phyloP scores from a whole-genome alignment of 345 rosid genomes.

The Streptanthus diversifolius region DNA sequence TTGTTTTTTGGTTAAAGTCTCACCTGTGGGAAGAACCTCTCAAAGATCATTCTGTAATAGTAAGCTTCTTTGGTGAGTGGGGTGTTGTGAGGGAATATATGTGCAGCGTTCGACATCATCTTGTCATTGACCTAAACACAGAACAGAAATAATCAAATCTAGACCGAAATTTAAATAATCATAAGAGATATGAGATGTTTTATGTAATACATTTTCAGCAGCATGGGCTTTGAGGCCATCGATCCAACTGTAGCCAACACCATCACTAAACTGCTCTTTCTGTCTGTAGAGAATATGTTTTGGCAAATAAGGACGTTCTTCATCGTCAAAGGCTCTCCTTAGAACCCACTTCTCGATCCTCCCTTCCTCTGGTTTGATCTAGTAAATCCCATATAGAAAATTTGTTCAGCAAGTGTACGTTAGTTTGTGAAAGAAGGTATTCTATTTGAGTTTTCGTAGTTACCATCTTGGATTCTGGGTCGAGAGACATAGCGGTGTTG shows the following conservation, averaged over 20 bases:
- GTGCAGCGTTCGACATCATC: conserved; percentile 74
- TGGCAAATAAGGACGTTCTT: conserved; percentile 80
- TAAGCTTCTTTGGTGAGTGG: conserved; percentile 86
- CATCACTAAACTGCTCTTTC: conserved; percentile 96
- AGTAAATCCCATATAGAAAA: neutral
- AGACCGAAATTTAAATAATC: neutral
- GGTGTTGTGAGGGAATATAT: conserved; percentile 77
- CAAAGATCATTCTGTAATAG: conserved; percentile 84
- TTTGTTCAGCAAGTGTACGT: neutral
- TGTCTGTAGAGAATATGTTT: conserved; percentile 94
- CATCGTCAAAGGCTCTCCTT: conserved; percentile 84
- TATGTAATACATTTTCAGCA: conserved; percentile 48
- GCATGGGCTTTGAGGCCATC: conserved; percentile 95
- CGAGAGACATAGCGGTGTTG: conserved; percentile 72
- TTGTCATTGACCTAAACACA: conserved; percentile 58
- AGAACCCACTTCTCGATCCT: conserved; percentile 83
- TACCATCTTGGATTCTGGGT: conserved; percentile 88
- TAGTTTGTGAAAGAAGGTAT: neutral
- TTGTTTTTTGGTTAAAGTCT: too few species aligned
- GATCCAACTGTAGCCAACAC: conserved; percentile 97
- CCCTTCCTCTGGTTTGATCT: conserved; percentile 69
- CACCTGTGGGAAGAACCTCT: conserved; percentile 87
- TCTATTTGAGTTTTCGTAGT: neutral
- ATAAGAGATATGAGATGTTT: neutral
- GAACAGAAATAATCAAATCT: neutral